Base-by-base conservation (phyloP, 2,329 filamentous ascomycete genomes). In the Phoma sp. region DNA sequence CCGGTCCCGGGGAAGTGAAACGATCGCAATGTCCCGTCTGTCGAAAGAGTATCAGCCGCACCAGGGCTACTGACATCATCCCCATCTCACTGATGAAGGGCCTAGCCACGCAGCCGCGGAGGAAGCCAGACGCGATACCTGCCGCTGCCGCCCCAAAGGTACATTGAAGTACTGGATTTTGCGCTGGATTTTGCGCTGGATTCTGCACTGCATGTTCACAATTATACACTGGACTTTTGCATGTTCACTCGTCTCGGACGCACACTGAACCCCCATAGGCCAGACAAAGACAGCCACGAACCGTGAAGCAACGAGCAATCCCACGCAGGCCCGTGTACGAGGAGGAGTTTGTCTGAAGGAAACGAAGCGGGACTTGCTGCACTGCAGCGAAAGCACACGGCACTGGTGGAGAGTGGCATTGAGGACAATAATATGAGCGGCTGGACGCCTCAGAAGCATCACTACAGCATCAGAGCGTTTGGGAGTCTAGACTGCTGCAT, bases 11-110 rank as follows among this genome's bases (percentile, higher is more conserved):
- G 38, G 76, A 77, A 57, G 76, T 74, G 1, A 78, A 72, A 39
- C 72, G 73, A 21, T 75, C 74, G 0, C 76, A 78, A 46, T 83
- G 81, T 60, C 81, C 81, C 7, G 77, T 81, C 8, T 80, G 79
- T 60, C 71, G 80, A 36, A 81, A 80, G 59, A 64, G 68, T 36
- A 74, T 81, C 54, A 75, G 68, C 37, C 72, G 76, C 40, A 73
- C 63, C 39, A 79, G 73, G 57, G 62, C 66, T 15, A 62, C 64
- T n/a, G 77, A 80, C 51, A 74, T 78, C 36, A 76, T 81, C 19
- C 75, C 77, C 3, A 54, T 75, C 2, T 62, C 78, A 9, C 66
- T 80, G 57, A 80, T 71, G 64, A 77, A 75, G 57, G 73, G 71
- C 0, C 45, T 73, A 19, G 60, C 68, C 2, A 74, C 73, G 6